phyloP scores from a whole-genome alignment of 257 asterid genomes.

The Nicotiana otophora region DNA sequence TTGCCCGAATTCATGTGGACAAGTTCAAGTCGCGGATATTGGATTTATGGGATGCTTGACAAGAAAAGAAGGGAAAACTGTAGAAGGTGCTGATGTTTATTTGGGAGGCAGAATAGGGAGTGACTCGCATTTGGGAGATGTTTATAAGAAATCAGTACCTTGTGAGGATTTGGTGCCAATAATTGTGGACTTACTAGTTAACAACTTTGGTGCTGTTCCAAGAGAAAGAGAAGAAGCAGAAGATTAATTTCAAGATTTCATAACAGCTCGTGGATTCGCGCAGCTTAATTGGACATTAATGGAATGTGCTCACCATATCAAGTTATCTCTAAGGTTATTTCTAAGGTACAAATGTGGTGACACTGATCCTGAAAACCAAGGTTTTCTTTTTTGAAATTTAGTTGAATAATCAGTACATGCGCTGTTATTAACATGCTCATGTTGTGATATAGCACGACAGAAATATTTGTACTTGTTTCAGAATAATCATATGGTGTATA shows the following conservation, averaged over 20 bases:
- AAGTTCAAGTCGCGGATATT: constrained; percentile 93
- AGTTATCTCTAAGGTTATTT: neutral
- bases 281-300: neutral
- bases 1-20: constrained; percentile 87
- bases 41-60: constrained; percentile 99
- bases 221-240: constrained; percentile 70
- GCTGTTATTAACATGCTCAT: neutral
- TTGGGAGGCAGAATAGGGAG: constrained; percentile 92
- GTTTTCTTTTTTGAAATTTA: neutral
- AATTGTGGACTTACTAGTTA: constrained; percentile 63
- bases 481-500: neutral
- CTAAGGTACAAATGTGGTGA: neutral
- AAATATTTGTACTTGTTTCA: neutral
- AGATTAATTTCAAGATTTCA: constrained; percentile 27
- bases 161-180: constrained; percentile 81
- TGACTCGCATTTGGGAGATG: constrained; percentile 86
- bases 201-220: constrained; percentile 68
- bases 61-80: constrained; percentile 53
- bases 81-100: constrained; percentile 81
- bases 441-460: neutral
- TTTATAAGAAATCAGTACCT: constrained; percentile 79
- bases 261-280: neutral
- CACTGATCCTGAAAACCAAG: neutral
- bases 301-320: neutral
- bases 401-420: neutral